phyloP scores from a whole-genome alignment of 139 green algal species.

The Chlamydomonas eustigma region DNA sequence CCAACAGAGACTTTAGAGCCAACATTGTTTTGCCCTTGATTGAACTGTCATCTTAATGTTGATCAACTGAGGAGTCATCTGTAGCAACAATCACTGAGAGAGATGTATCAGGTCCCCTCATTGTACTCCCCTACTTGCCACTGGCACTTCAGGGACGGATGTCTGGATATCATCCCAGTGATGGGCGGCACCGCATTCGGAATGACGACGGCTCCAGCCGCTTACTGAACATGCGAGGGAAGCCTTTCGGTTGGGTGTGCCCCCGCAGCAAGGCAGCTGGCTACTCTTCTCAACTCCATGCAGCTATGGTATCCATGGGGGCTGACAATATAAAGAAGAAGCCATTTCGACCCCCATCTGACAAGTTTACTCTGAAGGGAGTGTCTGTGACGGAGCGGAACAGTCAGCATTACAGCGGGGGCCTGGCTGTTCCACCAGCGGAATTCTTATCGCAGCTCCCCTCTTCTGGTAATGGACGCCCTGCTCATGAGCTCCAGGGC shows the following conservation, averaged over 20 bases:
- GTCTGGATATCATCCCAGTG: conserved; percentile 3
- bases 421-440: background rate
- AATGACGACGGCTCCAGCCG: background rate
- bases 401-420: background rate
- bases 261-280: conserved; percentile 22
- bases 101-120: background rate
- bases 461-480: background rate
- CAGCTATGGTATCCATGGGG: conserved; percentile 7
- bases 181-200: conserved; percentile 1
- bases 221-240: conserved; percentile 7
- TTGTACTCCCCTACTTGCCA: background rate
- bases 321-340: background rate
- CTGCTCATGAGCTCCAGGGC: conserved; percentile 11
- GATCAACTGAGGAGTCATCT: too few species aligned
- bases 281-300: conserved; percentile 13
- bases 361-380: too few species aligned
- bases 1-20: too few species aligned
- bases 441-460: background rate
- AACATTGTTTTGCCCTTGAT: too few species aligned
- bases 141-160: background rate
- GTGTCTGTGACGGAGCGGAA: background rate
- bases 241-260: conserved; percentile 23
- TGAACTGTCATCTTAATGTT: too few species aligned
- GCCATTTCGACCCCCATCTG: background rate
- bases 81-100: background rate